Evolutionary conservation across 345 rosid genomes (phyloP), one percentile per base, ranked within the genome.

Genomic region (Linum tenue): DNA sequence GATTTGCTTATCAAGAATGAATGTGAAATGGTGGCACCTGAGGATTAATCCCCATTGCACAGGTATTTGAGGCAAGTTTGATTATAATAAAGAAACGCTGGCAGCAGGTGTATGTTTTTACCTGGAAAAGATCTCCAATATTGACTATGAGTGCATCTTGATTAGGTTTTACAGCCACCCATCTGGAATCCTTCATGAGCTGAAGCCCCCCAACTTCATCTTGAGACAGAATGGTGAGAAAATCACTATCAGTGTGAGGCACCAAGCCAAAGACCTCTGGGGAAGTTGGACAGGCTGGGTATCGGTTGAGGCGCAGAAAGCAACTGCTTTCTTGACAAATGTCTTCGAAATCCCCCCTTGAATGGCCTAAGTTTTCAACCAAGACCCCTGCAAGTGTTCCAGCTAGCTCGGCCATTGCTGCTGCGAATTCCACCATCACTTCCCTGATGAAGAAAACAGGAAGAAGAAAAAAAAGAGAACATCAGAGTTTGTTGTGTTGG

Each of bases 81-180:
- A 48, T 48, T 6, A 0, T 9, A 48, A 2, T 48, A 15, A 48
- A 48, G 53, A 48, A 48, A 48, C 9, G 9, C 53, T 48, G 53
- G 14, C 11, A 48, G 53, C 53, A 48, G 53, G 53, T 4, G 53
- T 10, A 9, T 61, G 11, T 31, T 63, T 9, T 12, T 16, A 86
- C 91, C 91, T 86, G 92, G 59, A 84, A 81, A 15, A 86, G 83
- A 73, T 86, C 92, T 14, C 92, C 92, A 22, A 86, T 82, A 77
- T 86, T 86, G 72, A 86, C 84, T 1, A 86, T 84, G 39, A 86
- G 85, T 37, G 92, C 85, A n/a, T 86, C 82, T 36, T 22, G 79
- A 58, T 82, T 86, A 61, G 92, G 92, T 70, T 77, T 78, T 0
- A 86, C 87, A 39, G 88, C 80, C 15, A 86, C 85, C 92, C 88